phyloP scores from a whole-genome alignment of 2,329 filamentous ascomycete species.

The Exophiala spinifera region DNA sequence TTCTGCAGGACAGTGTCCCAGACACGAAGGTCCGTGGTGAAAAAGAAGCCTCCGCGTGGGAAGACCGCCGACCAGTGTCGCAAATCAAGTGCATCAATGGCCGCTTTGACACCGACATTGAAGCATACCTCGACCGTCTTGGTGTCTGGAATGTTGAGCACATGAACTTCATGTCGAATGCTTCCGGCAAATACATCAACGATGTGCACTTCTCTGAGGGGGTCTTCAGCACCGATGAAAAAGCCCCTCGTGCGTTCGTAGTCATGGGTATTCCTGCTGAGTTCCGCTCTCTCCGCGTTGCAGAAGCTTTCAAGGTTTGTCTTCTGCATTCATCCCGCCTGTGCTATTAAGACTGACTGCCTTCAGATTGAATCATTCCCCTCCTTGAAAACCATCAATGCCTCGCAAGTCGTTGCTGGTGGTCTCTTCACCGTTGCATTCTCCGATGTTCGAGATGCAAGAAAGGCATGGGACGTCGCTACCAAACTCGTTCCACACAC shows the following conservation, averaged over 20 bases:
- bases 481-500: slow-evolving; percentile 47
- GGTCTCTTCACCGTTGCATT: slow-evolving; percentile 56
- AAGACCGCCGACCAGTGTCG: neutral
- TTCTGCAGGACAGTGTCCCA: slow-evolving; percentile 8
- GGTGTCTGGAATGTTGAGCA: neutral
- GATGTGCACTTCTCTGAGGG: slow-evolving; percentile 17
- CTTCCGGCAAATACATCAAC: slow-evolving; percentile 8
- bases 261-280: slow-evolving; percentile 30
- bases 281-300: slow-evolving; percentile 36
- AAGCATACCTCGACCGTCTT: neutral
- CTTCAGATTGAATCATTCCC: slow-evolving; percentile 28
- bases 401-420: slow-evolving; percentile 35
- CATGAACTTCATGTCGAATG: neutral
- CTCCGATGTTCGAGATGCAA: slow-evolving; percentile 60
- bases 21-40: neutral
- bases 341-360: slow-evolving; percentile 8
- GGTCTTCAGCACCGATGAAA: slow-evolving; percentile 25
- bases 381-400: slow-evolving; percentile 39
- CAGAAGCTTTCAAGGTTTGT: slow-evolving; percentile 41
- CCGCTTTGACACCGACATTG: neutral
- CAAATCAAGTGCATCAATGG: neutral
- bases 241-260: slow-evolving; percentile 21
- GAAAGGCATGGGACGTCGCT: slow-evolving; percentile 49
- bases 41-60: neutral
- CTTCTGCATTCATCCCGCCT: neutral